A percentile compares a stretch with the other conserved stretches of the same genome.
Conservation (phyloP, 2,329 filamentous ascomycete species). For the Chaetomium sp. region DNA sequence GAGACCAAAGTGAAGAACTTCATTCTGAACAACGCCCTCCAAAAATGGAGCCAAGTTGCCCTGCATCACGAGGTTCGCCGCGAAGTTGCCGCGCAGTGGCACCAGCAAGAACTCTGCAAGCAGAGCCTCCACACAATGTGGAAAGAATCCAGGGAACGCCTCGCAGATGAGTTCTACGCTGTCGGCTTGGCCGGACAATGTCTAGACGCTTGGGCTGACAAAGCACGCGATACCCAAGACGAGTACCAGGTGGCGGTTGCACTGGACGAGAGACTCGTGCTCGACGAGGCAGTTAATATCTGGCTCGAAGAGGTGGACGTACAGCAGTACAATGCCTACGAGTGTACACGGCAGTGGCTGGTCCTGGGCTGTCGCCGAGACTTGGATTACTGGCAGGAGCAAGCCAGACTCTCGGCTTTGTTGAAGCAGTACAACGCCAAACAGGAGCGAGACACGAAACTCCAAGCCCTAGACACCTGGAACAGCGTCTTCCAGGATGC, state of each 20-base stretch:
- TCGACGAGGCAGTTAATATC: conserved; percentile 32
- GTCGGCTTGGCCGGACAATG: conserved; percentile 22
- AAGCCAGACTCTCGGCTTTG: conserved; percentile 29
- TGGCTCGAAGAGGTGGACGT: conserved; percentile 34
- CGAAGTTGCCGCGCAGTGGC: conserved; percentile 37
- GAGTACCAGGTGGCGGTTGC: conserved; percentile 26
- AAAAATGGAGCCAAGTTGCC: conserved; percentile 37
- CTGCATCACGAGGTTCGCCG: conserved; percentile 32
- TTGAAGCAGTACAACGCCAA: conserved; percentile 27
- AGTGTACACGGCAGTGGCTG: conserved; percentile 25
- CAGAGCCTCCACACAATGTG: conserved; percentile 40
- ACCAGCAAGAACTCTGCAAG: conserved; percentile 38
- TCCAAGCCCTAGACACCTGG: conserved; percentile 23
- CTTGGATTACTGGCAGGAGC: conserved; percentile 33
- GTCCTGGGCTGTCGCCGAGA: conserved; percentile 25
- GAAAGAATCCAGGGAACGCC: conserved; percentile 34
- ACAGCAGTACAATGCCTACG: conserved; percentile 27
- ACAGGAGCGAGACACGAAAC: conserved; percentile 17
- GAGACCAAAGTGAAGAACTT: conserved; percentile 52
- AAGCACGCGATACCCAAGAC: conserved; percentile 18
- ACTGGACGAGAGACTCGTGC: conserved; percentile 31
- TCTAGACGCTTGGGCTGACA: conserved; percentile 33
- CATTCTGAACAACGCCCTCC: conserved; percentile 34
- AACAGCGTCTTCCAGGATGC: conserved; percentile 10
- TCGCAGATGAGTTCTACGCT: conserved; percentile 33